A percentile compares a stretch with the other conserved stretches of the same genome.
Conservation (phyloP, 2,329 filamentous ascomycete species). For the Fusarium globosum region DNA sequence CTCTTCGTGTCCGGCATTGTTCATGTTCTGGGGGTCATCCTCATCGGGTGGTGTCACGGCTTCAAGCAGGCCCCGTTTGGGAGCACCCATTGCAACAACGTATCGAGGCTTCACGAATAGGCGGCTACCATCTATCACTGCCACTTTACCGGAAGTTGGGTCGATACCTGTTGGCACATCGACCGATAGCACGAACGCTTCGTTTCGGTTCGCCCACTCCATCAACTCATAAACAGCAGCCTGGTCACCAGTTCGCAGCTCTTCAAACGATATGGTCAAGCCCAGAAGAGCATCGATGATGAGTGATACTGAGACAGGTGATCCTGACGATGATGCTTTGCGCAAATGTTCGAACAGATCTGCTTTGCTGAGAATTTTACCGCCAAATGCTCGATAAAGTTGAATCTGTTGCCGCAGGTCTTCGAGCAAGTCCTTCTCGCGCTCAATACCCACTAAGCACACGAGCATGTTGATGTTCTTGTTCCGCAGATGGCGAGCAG, state of each 20-base stretch:
- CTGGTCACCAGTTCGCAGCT: constrained; percentile 84
- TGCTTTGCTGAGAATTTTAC: constrained; percentile 72
- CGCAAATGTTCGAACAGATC: constrained; percentile 71
- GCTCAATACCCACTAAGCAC: constrained; percentile 86
- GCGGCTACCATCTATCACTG: constrained; percentile 76
- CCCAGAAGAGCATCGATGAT: constrained; percentile 92
- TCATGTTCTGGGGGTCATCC: constrained; percentile 48
- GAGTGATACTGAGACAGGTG: constrained; percentile 73
- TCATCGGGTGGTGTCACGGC: constrained; percentile 70
- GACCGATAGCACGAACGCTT: constrained; percentile 85
- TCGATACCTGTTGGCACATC: constrained; percentile 92
- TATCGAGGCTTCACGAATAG: constrained; percentile 85
- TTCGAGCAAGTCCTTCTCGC: constrained; percentile 82
- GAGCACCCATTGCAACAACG: constrained; percentile 86
- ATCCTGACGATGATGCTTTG: constrained; percentile 53
- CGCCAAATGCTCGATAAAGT: constrained; percentile 85
- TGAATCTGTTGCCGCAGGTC: constrained; percentile 84
- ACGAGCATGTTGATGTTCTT: constrained; percentile 84
- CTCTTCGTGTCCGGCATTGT: constrained; percentile 57
- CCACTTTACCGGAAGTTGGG: constrained; percentile 76
- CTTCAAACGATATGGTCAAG: constrained; percentile 88
- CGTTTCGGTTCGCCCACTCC: constrained; percentile 91
- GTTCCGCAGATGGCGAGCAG: constrained; percentile 86
- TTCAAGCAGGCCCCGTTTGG: constrained; percentile 84
- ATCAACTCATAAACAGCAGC: constrained; percentile 89